Base-by-base conservation (phyloP, 2,329 filamentous ascomycete genomes). In the Colletotrichum liaoningense region DNA sequence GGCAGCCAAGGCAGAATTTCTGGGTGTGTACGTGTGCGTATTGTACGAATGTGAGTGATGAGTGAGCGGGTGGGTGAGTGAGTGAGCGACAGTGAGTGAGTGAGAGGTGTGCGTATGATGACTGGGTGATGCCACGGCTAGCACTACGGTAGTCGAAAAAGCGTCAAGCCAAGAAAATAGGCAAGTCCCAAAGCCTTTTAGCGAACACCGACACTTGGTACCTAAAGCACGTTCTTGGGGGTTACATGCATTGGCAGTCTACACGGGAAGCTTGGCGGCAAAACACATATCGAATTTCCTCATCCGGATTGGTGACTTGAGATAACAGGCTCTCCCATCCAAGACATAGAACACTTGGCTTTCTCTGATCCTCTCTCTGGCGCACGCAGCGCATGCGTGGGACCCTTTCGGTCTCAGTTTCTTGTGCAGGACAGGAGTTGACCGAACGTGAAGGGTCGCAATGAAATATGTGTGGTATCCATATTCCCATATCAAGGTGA, bases 241-340 rank as follows among this genome's bases (percentile, higher is more conserved):
- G 60, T 73, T 57, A 60, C 67, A 73, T 57, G 67, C 67, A 73
- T 69, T 24, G 19, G 30, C 46, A 22, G 30, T 19, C n/a, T 14
- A 49, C 60, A 62, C 38, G 56, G 67, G 11, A 26, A 33, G 60
- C 46, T 73, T 70, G 60, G 56, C 55, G n/a, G 46, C 66, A 49
- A 49, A 49, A 49, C 28, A 54, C 60, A 60, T 70, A 62, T 52
- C 35, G n/a, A 62, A 60, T 62, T 65, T 73, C 66, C 59, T 49
- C 54, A 55, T 73, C 22, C 5, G 60, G 70, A 42, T 62, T 56
- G 60, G 60, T 46, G 56, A 62, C 46, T 28, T 54, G 49, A 62
- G 67, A 70, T 65, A 70, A 65, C 60, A 70, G 26, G 67, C 70
- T 73, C 49, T 22, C 60, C 28, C 7, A 5, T 9, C 35, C 16